A percentile compares a stretch with the other conserved stretches of the same genome.
Conservation (phyloP, 192 early-diverging fungal species). For the Allomyces arbusculus region DNA sequence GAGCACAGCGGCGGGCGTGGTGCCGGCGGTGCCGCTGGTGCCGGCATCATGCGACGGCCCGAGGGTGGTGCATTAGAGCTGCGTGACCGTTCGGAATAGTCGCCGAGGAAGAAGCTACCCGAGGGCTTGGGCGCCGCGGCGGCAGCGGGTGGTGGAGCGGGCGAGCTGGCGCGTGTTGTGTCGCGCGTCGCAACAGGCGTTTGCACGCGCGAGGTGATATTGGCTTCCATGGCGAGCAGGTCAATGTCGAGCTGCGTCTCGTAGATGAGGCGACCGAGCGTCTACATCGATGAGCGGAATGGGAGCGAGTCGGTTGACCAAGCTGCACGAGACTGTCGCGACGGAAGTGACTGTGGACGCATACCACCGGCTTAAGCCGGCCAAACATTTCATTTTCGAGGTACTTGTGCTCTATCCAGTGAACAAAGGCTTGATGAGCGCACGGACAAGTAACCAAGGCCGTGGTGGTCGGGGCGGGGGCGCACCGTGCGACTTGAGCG, state of each 20-base stretch:
- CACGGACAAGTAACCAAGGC: neutral
- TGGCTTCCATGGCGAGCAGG: neutral
- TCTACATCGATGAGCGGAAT: no score
- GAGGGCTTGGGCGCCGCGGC: no score
- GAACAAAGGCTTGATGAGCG: neutral
- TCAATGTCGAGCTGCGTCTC: neutral
- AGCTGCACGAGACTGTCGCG: no score
- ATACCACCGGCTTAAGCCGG: neutral
- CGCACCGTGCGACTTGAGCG: no score
- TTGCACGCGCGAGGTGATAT: neutral
- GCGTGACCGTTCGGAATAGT: neutral
- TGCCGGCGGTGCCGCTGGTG: no score
- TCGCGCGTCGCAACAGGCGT: neutral
- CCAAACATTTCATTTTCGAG: neutral
- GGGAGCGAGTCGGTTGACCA: no score
- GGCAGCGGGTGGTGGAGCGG: no score
- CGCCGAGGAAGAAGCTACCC: no score
- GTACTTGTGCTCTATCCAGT: neutral
- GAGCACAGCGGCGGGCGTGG: neutral
- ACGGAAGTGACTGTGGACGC: no score
- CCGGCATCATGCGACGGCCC: neutral
- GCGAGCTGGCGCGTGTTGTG: neutral
- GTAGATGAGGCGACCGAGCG: neutral
- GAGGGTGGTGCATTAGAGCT: neutral
- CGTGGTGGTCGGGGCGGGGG: neutral